Evolutionary conservation across 257 asterid genomes (phyloP).

Genomic region (Fraxinus excelsior): DNA sequence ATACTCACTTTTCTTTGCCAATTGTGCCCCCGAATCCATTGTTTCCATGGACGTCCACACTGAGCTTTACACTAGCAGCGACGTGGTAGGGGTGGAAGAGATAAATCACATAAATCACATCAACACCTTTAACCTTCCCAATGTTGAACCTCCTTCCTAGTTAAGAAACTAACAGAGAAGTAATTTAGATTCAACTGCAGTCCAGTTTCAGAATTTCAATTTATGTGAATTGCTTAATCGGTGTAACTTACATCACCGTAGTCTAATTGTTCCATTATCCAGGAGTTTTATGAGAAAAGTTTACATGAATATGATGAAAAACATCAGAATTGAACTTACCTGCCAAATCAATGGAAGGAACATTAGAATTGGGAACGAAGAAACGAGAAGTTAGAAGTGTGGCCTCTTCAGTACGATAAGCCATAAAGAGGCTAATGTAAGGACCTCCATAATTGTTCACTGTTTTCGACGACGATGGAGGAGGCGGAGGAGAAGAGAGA

Average conservation of each 20-base stretch:
- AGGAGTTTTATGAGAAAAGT: neutral
- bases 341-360: slow-evolving; percentile 2
- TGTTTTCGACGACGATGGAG: too few relatives aligned
- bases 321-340: neutral
- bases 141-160: neutral
- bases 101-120: neutral
- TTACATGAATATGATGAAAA: neutral
- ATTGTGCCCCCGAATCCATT: too few relatives aligned
- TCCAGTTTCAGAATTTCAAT: too few relatives aligned
- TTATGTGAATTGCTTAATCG: too few relatives aligned
- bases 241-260: too few relatives aligned
- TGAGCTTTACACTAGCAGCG: too few relatives aligned
- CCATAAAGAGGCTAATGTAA: slow-evolving; percentile 2
- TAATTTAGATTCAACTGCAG: neutral
- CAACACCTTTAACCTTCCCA: neutral
- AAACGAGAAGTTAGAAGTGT: neutral
- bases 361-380: neutral
- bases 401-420: neutral
- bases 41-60: too few relatives aligned
- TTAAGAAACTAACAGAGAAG: too few relatives aligned
- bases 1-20: too few relatives aligned
- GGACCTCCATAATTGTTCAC: neutral
- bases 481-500: too few relatives aligned
- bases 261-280: too few relatives aligned
- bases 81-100: too few relatives aligned